Percentiles rank a stretch among this genome's conserved stretches.
Conservation (phyloP, 768 basidiomycete species). For the Boletus patriciae region DNA sequence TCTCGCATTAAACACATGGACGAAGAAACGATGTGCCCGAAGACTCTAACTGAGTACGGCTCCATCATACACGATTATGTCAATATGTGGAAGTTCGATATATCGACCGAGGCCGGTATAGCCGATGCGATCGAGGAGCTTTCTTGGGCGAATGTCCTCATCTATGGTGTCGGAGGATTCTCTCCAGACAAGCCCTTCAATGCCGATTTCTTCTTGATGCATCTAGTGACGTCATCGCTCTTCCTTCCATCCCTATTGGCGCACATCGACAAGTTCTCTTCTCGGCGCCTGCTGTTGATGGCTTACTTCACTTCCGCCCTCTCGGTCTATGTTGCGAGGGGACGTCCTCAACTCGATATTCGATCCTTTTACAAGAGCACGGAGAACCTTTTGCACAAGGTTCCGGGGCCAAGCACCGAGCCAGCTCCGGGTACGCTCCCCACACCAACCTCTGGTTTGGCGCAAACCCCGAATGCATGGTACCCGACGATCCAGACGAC, state of each 20-base stretch:
- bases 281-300: conserved; percentile 30
- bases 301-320: conserved; percentile 31
- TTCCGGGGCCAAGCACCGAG: conserved; percentile 18
- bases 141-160: conserved; percentile 50
- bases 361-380: conserved; percentile 32
- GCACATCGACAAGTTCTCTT: conserved; percentile 29
- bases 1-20: conserved; percentile 19
- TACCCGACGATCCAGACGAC: conserved; percentile 51
- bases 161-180: conserved; percentile 64
- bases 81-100: conserved; percentile 46
- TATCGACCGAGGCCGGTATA: conserved; percentile 37
- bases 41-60: conserved; percentile 34
- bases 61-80: conserved; percentile 43
- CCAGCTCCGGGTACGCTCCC: conserved; percentile 32
- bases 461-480: conserved; percentile 55
- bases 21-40: conserved; percentile 34
- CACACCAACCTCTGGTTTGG: conserved; percentile 34
- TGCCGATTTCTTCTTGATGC: conserved; percentile 70
- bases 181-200: conserved; percentile 49
- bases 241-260: conserved; percentile 56
- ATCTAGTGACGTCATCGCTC: conserved; percentile 65
- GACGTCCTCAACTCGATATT: conserved; percentile 35
- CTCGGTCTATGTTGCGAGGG: conserved; percentile 34
- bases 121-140: conserved; percentile 62
- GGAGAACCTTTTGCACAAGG: conserved; percentile 36